These are phyloP conservation scores for Pythium insidiosum DNA, from an alignment of 352 stramenopile genomes.

Conservation along the genomic window DNA sequence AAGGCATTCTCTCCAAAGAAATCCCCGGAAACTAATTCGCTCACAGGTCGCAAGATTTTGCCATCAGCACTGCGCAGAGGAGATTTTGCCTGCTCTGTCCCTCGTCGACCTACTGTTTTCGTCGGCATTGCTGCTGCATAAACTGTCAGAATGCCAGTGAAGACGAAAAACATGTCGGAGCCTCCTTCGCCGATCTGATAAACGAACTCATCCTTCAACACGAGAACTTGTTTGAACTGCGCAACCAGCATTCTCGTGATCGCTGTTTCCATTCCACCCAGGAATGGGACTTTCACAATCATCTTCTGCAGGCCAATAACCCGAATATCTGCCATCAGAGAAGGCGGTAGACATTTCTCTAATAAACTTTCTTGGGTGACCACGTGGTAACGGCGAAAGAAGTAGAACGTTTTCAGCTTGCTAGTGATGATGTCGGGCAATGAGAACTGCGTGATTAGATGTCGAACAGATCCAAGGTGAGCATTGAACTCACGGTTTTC, in stretches of 20 bases:
- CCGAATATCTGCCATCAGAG: constrained; percentile 44
- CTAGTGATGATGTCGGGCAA: constrained; percentile 20
- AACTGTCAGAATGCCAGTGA: constrained; percentile 32
- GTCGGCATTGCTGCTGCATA: constrained; percentile 24
- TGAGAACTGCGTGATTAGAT: constrained; percentile 32
- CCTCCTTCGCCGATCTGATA: constrained; percentile 38
- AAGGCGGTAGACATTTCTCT: constrained; percentile 29
- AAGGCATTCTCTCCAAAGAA: constrained; percentile 45
- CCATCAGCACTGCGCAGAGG: not conserved
- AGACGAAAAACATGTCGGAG: constrained; percentile 57
- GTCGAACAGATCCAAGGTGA: constrained; percentile 31
- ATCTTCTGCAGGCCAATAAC: constrained; percentile 38
- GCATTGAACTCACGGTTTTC: constrained; percentile 50
- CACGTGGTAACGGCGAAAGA: constrained; percentile 44
- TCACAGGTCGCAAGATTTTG: constrained; percentile 16
- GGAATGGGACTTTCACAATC: constrained; percentile 49
- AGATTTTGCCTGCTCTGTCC: too few species aligned
- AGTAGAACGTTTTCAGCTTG: constrained; percentile 40
- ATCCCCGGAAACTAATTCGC: constrained; percentile 21
- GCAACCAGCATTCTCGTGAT: constrained; percentile 44
- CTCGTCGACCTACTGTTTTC: too few species aligned
- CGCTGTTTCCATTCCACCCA: constrained; percentile 28
- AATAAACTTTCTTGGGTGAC: constrained; percentile 48
- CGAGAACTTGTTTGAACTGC: constrained; percentile 36
- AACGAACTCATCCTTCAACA: constrained; percentile 38